phyloP scores from a whole-genome alignment of 371 early-diverging fungal genomes.

The Mycotypha africana region DNA sequence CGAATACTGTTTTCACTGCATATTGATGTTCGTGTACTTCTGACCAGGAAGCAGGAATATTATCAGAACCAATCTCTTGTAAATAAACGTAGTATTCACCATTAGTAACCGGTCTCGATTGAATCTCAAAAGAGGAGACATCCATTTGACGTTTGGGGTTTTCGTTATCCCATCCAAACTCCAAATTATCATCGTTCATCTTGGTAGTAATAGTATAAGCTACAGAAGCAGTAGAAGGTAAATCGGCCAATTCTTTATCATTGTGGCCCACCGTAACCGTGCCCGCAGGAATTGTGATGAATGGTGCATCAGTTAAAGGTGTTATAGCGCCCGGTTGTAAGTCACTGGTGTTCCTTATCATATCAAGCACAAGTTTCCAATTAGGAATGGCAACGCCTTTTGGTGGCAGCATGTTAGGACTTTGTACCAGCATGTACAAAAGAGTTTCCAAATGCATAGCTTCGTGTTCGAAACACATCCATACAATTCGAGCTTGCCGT shows the following conservation, averaged over 20 bases:
- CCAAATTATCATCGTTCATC: neutral
- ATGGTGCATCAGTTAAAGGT: slow-evolving; percentile 9
- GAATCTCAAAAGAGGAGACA: slow-evolving; percentile 55
- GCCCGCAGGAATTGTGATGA: slow-evolving; percentile 14
- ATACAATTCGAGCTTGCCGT: slow-evolving; percentile 59
- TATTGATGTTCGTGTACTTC: slow-evolving; percentile 17
- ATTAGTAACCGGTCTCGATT: slow-evolving; percentile 77
- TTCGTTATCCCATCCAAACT: slow-evolving; percentile 92
- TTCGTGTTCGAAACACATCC: slow-evolving; percentile 90
- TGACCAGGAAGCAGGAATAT: slow-evolving; percentile 51
- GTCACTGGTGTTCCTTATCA: neutral
- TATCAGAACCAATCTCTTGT: slow-evolving; percentile 10
- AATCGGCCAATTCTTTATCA: slow-evolving; percentile 47
- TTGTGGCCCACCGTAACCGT: slow-evolving; percentile 52
- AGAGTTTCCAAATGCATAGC: slow-evolving; percentile 88
- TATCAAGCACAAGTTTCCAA: slow-evolving; percentile 12
- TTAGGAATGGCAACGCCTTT: slow-evolving; percentile 19
- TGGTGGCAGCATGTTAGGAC: slow-evolving; percentile 36
- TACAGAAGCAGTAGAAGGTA: neutral
- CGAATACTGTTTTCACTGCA: slow-evolving; percentile 64
- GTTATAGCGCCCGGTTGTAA: slow-evolving; percentile 1
- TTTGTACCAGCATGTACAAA: slow-evolving; percentile 84
- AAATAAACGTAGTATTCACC: slow-evolving; percentile 68
- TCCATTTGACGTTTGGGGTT: slow-evolving; percentile 43
- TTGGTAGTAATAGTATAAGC: no score